Percentiles rank a stretch among this genome's conserved stretches.
These are phyloP conservation scores for Boehmeria nivea DNA, from an alignment of 306 rosid species.

Conservation along the genomic window DNA sequence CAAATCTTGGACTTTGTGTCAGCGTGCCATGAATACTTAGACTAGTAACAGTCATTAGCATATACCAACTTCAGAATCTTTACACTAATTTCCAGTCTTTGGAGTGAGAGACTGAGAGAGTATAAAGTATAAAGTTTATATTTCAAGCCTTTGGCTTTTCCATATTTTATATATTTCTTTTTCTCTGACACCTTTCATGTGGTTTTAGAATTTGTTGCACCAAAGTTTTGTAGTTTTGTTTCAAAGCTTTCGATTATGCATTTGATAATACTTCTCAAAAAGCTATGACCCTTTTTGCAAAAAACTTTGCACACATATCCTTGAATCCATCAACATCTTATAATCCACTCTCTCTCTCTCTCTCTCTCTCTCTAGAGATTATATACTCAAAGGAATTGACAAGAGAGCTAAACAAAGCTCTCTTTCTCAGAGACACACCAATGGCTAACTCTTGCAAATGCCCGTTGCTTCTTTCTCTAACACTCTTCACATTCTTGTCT, in stretches of 20 bases:
- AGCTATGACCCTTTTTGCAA: no score
- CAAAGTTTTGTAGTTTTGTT: no score
- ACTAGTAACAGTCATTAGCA: no score
- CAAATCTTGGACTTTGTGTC: constrained; percentile 2
- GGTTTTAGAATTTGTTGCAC: neutral
- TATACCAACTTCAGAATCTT: no score
- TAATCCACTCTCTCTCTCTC: constrained; percentile 18
- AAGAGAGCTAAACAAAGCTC: constrained; percentile 24
- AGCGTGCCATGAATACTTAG: neutral
- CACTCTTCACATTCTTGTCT: constrained; percentile 25
- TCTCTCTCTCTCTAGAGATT: constrained; percentile 9
- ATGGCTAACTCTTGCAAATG: constrained; percentile 56
- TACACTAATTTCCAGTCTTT: no score
- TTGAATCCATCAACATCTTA: no score
- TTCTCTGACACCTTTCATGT: neutral
- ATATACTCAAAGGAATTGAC: constrained; percentile 11
- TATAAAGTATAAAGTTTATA: no score
- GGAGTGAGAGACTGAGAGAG: no score
- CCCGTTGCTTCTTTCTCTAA: constrained; percentile 42
- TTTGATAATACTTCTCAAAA: no score
- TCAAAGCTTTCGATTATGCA: no score
- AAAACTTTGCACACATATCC: constrained; percentile 20
- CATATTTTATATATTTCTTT: neutral
- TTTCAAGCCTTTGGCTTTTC: neutral
- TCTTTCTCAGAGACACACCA: constrained; percentile 25